These are phyloP conservation scores for Petasospora rhodanensis DNA, from an alignment of 1,139 yeast genomes.

Conservation along the genomic window DNA sequence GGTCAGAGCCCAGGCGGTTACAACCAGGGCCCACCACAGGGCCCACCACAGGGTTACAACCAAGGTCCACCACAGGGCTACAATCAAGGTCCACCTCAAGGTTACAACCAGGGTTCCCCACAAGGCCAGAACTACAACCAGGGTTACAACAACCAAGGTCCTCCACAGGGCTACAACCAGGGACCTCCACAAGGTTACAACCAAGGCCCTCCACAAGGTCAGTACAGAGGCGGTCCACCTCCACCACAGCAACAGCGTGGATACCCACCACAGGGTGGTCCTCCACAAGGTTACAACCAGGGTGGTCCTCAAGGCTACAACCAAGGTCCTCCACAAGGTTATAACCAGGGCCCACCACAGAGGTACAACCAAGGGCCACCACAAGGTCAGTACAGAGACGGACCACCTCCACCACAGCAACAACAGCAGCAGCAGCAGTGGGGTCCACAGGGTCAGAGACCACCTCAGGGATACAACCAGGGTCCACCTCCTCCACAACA, in stretches of 20 bases:
- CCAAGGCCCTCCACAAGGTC: conserved; percentile 2
- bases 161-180: conserved; percentile 4
- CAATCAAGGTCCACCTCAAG: conserved; percentile 5
- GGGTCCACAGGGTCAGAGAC: too few species aligned
- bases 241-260: too few species aligned
- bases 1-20: conserved; percentile 1
- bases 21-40: conserved; percentile 3
- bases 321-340: conserved; percentile 2
- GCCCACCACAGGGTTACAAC: conserved; percentile 4
- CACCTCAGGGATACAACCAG: too few species aligned
- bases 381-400: conserved; percentile 2
- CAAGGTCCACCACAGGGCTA: conserved; percentile 1
- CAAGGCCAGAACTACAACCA: too few species aligned
- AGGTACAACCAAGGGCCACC: conserved; percentile 3
- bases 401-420: too few species aligned
- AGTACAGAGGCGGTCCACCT: conserved; percentile 2
- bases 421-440: not conserved
- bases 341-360: conserved; percentile 1
- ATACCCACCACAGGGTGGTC: conserved; percentile 5
- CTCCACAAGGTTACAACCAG: conserved; percentile 3
- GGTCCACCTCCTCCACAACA: too few species aligned
- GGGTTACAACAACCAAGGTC: too few species aligned
- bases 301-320: conserved; percentile 1
- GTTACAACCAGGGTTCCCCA: conserved; percentile 3
- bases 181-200: conserved; percentile 3